Base-by-base conservation (phyloP, 2,329 filamentous ascomycete genomes). In the Pestalotiopsis sp. region DNA sequence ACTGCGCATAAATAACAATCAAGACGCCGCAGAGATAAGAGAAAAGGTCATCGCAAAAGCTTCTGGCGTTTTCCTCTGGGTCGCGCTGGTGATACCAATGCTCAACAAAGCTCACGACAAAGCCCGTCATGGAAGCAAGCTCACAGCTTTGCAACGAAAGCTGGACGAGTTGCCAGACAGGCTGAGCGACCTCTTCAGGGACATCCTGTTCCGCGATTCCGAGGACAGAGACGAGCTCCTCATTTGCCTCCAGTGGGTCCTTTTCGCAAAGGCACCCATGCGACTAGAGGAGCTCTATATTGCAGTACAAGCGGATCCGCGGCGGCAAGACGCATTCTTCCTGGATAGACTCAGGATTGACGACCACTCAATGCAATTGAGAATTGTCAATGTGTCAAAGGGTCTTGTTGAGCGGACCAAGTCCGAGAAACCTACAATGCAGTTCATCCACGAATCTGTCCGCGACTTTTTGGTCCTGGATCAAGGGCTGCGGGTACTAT, bases 361-460 rank as follows among this genome's bases (percentile, higher is more conserved):
- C 0, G 68, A 72, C 0, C 52, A 69, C 3, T 68, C 75, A 0
- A 61, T 63, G 71, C 0, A 73, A 68, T 1, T 83, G 78, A 31
- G 76, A 87, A 0, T 73, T 82, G 0, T 57, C 3, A 77, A 75
- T 45, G 81, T 76, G 0, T 89, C 86, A 0, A 89, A 88, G 71
- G 86, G 87, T 0, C 77, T 89, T 9, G 83, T 81, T 0, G 85
- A 88, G 67, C 70, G 82, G 0, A 82, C 80, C 0, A 79, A 74
- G 17, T 72, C 75, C 0, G 71, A 76, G 14, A 2, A 25, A 0
- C 71, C 73, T 0, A 82, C 71, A 0, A 82, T 87, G 0, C 86
- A 88, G 69, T 89, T 87, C 73, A 87, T 87, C 6, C 85, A 87
- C 56, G 83, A 87, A 70, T 85, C 85, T 0, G 83, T 87, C 0